Conservation (phyloP, 108 stramenopile species). For the Parietichytrium sp. region DNA sequence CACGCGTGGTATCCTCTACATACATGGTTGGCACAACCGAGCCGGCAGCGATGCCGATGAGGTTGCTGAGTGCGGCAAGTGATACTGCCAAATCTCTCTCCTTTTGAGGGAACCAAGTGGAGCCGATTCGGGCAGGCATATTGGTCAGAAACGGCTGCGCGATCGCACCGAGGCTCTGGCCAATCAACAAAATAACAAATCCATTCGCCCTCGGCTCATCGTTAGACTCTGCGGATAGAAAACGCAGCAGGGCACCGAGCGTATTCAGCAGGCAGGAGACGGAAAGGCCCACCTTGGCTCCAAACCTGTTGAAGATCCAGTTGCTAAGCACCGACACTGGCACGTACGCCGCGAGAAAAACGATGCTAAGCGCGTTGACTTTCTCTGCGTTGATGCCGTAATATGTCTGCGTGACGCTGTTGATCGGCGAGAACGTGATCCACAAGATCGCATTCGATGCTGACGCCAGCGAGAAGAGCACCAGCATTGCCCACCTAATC, state of each 20-base stretch:
- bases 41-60: conserved; percentile 55
- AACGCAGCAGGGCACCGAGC: conserved; percentile 22
- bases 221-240: conserved; percentile 16
- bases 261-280: background rate
- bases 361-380: conserved; percentile 44
- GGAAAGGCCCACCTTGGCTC: background rate
- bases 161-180: conserved; percentile 49
- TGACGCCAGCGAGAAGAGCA: conserved; percentile 37
- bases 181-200: conserved; percentile 42
- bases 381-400: background rate
- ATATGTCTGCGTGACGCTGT: background rate
- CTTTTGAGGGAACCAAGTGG: conserved; percentile 46
- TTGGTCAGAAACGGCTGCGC: conserved; percentile 54
- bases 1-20: background rate
- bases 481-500: conserved; percentile 38
- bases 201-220: background rate
- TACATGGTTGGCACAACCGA: conserved; percentile 44
- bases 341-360: conserved; percentile 42
- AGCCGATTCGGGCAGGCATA: conserved; percentile 44
- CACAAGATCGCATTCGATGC: conserved; percentile 48
- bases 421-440: conserved; percentile 54
- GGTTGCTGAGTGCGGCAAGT: conserved; percentile 44
- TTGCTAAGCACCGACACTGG: conserved; percentile 40
- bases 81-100: conserved; percentile 52
- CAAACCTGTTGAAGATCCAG: background rate